Evolutionary conservation across 768 basidiomycete species (phyloP), one percentile per base, ranked within the genome.

Genomic region (Scleroderma bovista): DNA sequence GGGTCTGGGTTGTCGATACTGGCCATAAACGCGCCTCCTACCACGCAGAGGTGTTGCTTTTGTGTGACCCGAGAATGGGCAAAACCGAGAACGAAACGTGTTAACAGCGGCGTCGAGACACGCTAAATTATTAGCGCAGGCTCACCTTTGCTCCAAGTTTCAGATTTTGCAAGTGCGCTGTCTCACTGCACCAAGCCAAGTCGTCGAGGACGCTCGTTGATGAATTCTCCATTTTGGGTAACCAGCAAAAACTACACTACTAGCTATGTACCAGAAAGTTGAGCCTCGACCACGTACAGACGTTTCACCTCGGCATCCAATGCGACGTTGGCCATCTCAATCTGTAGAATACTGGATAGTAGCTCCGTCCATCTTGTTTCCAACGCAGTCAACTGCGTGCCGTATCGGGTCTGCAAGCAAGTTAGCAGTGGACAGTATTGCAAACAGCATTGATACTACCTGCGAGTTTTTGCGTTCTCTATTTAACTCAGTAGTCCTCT

Each of bases 291-390:
- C 52, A 69, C 71, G 57, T 76, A 74, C 46, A 90, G 67, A 34
- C 75, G 69, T 41, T 76, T 79, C 43, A 96, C 75, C 60, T 96
- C 92, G 6, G 74, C 83, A 57, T 93, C 92, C 65, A 96, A 67
- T 23, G 92, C 91, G 37, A 84, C 77, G 64, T 93, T 94, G 16
- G 93, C 95, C 82, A 98, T 84, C 75, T 96, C 94, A 56, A 96
- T 87, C 69, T 97, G 94, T 51, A 97, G 71, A 40, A 94, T 87
- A 46, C 70, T 86, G 47, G 91, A 93, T 49, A 98, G 84, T 42
- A 97, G 74, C 68, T 93, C 90, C 19, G 91, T 94, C 94, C 94
- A 98, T 54, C 84, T 78, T 33, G 80, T 86, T 69, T 97, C 93
- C 51, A 96, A 71, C 9, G 80, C 72, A 24, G 81, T 87, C 51